Percentiles rank a stretch among this genome's conserved stretches.
Evolutionary conservation across 2,329 filamentous ascomycete genomes (phyloP).

Genomic region (Arthrinium puccinioides): DNA sequence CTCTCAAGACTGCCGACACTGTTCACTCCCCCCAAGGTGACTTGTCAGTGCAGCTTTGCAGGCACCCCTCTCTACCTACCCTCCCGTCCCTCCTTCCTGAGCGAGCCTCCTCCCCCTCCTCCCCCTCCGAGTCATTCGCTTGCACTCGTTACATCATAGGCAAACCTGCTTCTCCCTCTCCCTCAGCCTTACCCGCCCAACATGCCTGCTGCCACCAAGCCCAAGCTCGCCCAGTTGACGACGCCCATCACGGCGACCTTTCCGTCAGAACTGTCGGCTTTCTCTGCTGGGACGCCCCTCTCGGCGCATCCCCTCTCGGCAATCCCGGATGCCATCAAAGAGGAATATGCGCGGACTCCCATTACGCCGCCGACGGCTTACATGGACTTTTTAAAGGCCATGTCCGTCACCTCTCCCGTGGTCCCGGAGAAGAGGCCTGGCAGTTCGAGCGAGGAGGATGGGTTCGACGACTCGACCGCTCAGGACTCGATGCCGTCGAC

Average conservation of each 20-base stretch:
- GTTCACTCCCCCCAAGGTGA: slow-evolving; percentile 23
- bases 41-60: slow-evolving; percentile 30
- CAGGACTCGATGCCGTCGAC: slow-evolving; percentile 45
- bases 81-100: slow-evolving; percentile 21
- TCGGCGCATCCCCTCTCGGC: slow-evolving; percentile 58
- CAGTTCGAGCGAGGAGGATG: slow-evolving; percentile 39
- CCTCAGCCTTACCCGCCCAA: slow-evolving; percentile 18
- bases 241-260: slow-evolving; percentile 58
- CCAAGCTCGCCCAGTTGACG: slow-evolving; percentile 54
- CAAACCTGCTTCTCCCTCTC: slow-evolving; percentile 5
- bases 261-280: slow-evolving; percentile 52
- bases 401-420: slow-evolving; percentile 66
- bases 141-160: slow-evolving; percentile 18
- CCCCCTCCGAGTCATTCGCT: slow-evolving; percentile 34
- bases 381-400: slow-evolving; percentile 82
- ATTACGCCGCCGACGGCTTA: slow-evolving; percentile 89
- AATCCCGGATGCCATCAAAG: slow-evolving; percentile 57
- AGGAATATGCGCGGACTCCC: slow-evolving; percentile 62
- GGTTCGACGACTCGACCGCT: slow-evolving; percentile 34
- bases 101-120: too few species aligned
- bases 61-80: slow-evolving; percentile 18
- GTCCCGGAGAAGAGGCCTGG: slow-evolving; percentile 48
- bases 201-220: slow-evolving; percentile 46
- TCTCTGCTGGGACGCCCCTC: slow-evolving; percentile 63
- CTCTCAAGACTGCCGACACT: slow-evolving; percentile 26